Evolutionary conservation across 805 yeast species (phyloP).

Genomic region (Wickerhamiella kurtzmanii): DNA sequence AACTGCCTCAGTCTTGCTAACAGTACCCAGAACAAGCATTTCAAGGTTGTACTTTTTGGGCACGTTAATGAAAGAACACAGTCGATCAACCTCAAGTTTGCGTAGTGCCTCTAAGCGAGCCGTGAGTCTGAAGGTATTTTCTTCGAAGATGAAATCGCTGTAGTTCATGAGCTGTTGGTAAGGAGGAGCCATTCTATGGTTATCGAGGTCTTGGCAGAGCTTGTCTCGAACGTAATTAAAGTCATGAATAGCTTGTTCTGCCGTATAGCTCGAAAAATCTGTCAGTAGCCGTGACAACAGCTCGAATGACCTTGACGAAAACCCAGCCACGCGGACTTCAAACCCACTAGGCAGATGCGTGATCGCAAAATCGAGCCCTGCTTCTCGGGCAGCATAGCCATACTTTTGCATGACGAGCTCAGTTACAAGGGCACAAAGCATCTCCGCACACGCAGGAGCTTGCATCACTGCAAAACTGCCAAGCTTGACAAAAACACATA

Average conservation of each 20-base stretch:
- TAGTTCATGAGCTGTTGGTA: conserved; percentile 60
- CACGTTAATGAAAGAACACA: too few species aligned
- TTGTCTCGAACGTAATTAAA: conserved; percentile 58
- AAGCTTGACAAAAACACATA: not conserved
- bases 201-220: conserved; percentile 45
- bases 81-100: too few species aligned
- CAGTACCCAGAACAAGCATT: too few species aligned
- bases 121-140: conserved; percentile 48
- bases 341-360: conserved; percentile 33
- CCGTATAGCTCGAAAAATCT: conserved; percentile 18
- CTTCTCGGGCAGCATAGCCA: not conserved
- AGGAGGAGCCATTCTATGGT: conserved; percentile 62
- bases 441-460: not conserved
- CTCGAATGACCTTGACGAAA: conserved; percentile 61
- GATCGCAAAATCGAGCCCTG: not conserved
- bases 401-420: not conserved
- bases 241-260: conserved; percentile 24
- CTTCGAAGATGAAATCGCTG: conserved; percentile 51
- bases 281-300: conserved; percentile 40
- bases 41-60: too few species aligned
- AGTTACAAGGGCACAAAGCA: not conserved
- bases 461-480: not conserved
- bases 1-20: too few species aligned
- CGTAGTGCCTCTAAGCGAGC: too few species aligned
- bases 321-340: conserved; percentile 57